Base-by-base conservation (phyloP, 768 basidiomycete genomes). In the Termitomyces titanicus region DNA sequence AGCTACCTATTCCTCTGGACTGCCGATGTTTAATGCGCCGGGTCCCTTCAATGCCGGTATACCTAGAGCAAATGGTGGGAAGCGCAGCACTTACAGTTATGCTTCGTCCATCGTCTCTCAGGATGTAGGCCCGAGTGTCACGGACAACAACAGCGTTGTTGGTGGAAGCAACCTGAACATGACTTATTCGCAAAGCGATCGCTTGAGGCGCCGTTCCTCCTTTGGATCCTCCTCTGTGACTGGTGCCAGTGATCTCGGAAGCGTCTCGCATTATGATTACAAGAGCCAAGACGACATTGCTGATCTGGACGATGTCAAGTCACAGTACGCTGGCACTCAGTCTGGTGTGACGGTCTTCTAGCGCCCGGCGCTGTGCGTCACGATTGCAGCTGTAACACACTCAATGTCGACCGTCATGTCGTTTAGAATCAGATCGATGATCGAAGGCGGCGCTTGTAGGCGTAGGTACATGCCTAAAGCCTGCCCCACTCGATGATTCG, bases 81-180 rank as follows among this genome's bases (percentile, higher is more conserved):
- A 92, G 69, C 85, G 89, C 58, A 87, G 87, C 72, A 78, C 81
- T 27, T 89, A 93, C 66, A 78, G 84, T 62, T 94, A 94, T 65
- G 93, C 94, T 3, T 92, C 89, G 34, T 95, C 93, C 18, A 91
- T 95, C 69, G 87, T 96, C 54, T 96, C 93, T 15, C 95, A 97
- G 68, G 94, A 96, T 68, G 88, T 80, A 35, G 86, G 87, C 1
- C 80, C 82, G n/a, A 79, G 78, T 57, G 73, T 77, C 45, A 79
- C 80, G 11, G 86, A 87, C 59, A 75, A 71, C 42, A 77, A 79
- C 60, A 87, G 88, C 61, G 82, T 91, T 45, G 73, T 83, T 35
- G 84, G 83, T 18, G 75, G 77, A 37, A 78, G 78, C 33, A 78
- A 73, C 60, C 67, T 75, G 57, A 84, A 76, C 62, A 82, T 97